These are phyloP conservation scores for Cryphonectria nitschkei DNA, from an alignment of 2,329 filamentous ascomycete species.

Conservation along the genomic window DNA sequence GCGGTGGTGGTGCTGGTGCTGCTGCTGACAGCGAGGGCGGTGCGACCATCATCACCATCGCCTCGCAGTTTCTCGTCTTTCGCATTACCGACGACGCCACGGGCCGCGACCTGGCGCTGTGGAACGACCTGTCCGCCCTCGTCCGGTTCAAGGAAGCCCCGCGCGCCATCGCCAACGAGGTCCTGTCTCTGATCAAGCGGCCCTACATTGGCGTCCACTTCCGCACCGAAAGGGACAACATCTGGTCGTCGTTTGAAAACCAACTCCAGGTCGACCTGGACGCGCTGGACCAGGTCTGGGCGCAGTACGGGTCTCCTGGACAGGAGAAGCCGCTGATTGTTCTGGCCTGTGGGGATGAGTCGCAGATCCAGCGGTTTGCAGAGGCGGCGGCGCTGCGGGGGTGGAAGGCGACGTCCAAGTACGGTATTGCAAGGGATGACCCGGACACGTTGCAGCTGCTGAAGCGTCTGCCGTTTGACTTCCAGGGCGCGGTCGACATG, in stretches of 20 bases:
- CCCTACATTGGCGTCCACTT: slow-evolving; percentile 43
- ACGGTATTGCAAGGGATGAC: slow-evolving; percentile 34
- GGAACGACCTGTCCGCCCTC: slow-evolving; percentile 40
- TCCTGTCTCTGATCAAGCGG: slow-evolving; percentile 34
- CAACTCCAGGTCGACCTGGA: slow-evolving; percentile 41
- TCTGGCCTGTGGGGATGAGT: slow-evolving; percentile 41
- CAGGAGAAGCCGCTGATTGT: slow-evolving; percentile 38
- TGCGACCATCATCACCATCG: slow-evolving; percentile 38
- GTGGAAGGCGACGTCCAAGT: slow-evolving; percentile 43
- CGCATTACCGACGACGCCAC: slow-evolving; percentile 43
- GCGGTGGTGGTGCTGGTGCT: too few relatives aligned
- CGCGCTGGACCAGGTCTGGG: slow-evolving; percentile 40
- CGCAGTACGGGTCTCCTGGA: slow-evolving; percentile 31
- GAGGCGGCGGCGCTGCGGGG: slow-evolving; percentile 37
- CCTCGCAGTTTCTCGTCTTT: slow-evolving; percentile 40
- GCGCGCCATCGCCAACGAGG: slow-evolving; percentile 33
- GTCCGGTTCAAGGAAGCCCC: slow-evolving; percentile 38
- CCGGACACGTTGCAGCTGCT: slow-evolving; percentile 31
- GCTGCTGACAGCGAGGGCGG: slow-evolving; percentile 30
- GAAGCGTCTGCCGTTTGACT: slow-evolving; percentile 36
- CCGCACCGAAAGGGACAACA: slow-evolving; percentile 42
- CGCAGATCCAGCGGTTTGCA: slow-evolving; percentile 38
- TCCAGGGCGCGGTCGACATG: slow-evolving; percentile 38
- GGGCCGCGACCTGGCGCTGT: slow-evolving; percentile 38
- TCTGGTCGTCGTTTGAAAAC: slow-evolving; percentile 41